Conservation (phyloP, 495 filamentous ascomycete species). For the Rusavskia elegans region DNA sequence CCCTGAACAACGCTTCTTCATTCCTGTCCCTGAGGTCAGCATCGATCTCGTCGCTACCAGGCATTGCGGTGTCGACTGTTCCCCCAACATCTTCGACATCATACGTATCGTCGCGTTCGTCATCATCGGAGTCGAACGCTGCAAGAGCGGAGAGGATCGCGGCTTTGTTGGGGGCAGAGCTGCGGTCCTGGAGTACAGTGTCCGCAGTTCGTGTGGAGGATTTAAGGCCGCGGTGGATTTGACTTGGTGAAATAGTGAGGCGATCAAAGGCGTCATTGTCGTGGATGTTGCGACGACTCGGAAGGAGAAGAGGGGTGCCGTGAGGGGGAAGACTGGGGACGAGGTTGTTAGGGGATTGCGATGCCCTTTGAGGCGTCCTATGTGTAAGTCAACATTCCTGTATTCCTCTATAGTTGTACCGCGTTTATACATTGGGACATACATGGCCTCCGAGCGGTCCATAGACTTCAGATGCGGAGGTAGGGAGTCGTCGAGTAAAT, state of each 20-base stretch:
- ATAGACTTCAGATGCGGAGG: slow-evolving; percentile 40
- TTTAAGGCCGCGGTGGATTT: slow-evolving; percentile 57
- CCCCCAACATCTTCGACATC: slow-evolving; percentile 83
- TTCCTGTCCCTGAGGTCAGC: slow-evolving; percentile 20
- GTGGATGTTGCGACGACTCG: slow-evolving; percentile 47
- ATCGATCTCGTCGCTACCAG: slow-evolving; percentile 23
- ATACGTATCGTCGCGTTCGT: slow-evolving; percentile 96
- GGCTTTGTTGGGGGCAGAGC: slow-evolving; percentile 53
- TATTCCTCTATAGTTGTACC: too few species aligned
- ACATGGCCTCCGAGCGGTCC: slow-evolving; percentile 40
- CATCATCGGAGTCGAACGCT: slow-evolving; percentile 84
- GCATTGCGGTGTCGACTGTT: slow-evolving; percentile 45
- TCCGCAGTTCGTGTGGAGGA: slow-evolving; percentile 48
- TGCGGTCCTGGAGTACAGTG: slow-evolving; percentile 32
- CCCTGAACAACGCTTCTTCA: slow-evolving; percentile 42
- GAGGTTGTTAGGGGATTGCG: slow-evolving; percentile 16
- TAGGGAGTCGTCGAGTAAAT: slow-evolving; percentile 71
- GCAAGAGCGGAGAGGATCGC: slow-evolving; percentile 84
- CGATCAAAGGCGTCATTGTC: slow-evolving; percentile 70
- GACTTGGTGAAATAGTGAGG: slow-evolving; percentile 42
- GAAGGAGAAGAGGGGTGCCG: slow-evolving; percentile 16
- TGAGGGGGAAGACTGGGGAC: slow-evolving; percentile 27
- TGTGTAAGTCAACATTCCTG: too few species aligned
- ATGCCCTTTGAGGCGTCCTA: not conserved
- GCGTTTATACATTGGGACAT: slow-evolving; percentile 2